These are phyloP conservation scores for Aspergillus clavatus DNA, from an alignment of 2,329 filamentous ascomycete species.

Conservation along the genomic window DNA sequence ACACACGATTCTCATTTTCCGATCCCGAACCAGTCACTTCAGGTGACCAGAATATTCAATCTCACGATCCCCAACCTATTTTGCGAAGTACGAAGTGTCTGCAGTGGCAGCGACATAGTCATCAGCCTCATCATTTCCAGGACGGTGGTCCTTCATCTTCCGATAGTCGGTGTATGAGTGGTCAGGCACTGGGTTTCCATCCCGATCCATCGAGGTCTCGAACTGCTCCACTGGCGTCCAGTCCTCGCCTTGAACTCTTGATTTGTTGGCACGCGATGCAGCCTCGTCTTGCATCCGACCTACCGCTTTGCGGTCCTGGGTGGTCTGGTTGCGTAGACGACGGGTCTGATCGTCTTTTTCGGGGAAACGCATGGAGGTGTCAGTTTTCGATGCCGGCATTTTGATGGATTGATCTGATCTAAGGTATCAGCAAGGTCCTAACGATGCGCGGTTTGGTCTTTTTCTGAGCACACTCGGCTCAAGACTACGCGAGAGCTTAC, in stretches of 20 bases:
- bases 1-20: neutral
- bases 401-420: conserved; percentile 5
- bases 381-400: conserved; percentile 29
- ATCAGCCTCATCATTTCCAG: conserved; percentile 24
- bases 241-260: neutral
- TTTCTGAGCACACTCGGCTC: too few species aligned
- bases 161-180: conserved; percentile 19
- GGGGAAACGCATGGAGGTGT: conserved; percentile 21
- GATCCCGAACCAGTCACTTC: neutral
- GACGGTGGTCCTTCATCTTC: conserved; percentile 15
- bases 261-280: conserved; percentile 4
- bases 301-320: conserved; percentile 21
- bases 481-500: too few species aligned
- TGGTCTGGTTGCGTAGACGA: conserved; percentile 16
- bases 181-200: conserved; percentile 33
- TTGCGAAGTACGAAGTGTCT: conserved; percentile 24
- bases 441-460: too few species aligned
- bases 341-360: conserved; percentile 19
- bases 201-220: conserved; percentile 26
- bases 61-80: neutral
- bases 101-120: conserved; percentile 27
- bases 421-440: neutral
- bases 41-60: neutral
- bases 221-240: conserved; percentile 29
- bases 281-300: conserved; percentile 11